Conservation (phyloP, 1,284 basidiomycete species). For the Cutaneotrichosporon sp. region DNA sequence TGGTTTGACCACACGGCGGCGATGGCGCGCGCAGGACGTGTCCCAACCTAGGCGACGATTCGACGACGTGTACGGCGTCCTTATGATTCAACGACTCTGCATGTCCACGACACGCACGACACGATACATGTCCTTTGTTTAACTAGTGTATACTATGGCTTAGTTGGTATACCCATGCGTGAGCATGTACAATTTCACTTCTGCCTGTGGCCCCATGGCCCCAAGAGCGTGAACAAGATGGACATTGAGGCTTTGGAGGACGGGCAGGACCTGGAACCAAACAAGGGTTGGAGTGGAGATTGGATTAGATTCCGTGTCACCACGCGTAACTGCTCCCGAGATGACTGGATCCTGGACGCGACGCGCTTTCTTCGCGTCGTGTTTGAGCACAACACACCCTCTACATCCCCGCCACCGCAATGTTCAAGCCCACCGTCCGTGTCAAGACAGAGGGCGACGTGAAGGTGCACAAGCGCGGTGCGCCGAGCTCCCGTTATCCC, state of each 20-base stretch:
- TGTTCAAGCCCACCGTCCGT: conserved; percentile 43
- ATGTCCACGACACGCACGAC: not conserved
- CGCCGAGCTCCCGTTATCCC: conserved; percentile 58
- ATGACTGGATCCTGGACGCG: conserved; percentile 8
- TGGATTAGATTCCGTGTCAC: too few species aligned
- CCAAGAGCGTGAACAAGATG: too few species aligned
- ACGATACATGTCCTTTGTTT: not conserved
- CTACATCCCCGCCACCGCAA: conserved; percentile 19
- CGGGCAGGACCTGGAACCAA: conserved; percentile 11
- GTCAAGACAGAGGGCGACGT: conserved; percentile 33
- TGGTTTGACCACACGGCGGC: conserved; percentile 8
- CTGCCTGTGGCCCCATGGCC: too few species aligned
- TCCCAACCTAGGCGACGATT: not conserved
- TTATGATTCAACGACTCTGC: not conserved
- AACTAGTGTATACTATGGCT: conserved; percentile 3
- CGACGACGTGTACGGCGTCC: not conserved
- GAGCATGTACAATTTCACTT: not conserved
- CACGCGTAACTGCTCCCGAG: not conserved
- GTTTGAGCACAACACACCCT: conserved; percentile 7
- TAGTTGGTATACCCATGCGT: not conserved
- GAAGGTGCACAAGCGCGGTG: conserved; percentile 39
- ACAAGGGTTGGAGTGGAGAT: too few species aligned
- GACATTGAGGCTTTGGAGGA: too few species aligned
- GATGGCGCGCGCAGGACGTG: conserved; percentile 3
- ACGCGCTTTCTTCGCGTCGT: conserved; percentile 4